These are phyloP conservation scores for Rostrohypoxylon terebratum DNA, from an alignment of 495 filamentous ascomycete genomes.

Conservation along the genomic window DNA sequence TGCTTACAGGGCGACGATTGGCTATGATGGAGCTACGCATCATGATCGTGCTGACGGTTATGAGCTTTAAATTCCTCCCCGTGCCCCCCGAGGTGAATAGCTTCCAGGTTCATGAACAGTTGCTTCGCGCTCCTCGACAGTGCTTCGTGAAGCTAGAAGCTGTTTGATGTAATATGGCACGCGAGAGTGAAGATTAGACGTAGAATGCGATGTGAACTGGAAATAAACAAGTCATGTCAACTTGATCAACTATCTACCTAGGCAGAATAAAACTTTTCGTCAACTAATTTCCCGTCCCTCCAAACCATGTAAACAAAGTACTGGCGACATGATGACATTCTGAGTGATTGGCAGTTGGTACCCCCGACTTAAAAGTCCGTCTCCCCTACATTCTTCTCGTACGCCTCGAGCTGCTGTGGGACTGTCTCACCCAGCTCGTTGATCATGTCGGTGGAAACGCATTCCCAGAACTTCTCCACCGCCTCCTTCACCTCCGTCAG, in stretches of 20 bases:
- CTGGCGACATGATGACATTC: neutral
- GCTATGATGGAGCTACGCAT: conserved; percentile 48
- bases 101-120: conserved; percentile 37
- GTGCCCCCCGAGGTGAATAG: conserved; percentile 42
- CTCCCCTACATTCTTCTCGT: neutral
- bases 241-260: neutral
- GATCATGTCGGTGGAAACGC: neutral
- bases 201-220: neutral
- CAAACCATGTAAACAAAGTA: neutral
- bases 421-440: neutral
- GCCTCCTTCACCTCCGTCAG: neutral
- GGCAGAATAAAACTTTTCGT: neutral
- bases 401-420: neutral
- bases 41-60: conserved; percentile 40
- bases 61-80: conserved; percentile 47
- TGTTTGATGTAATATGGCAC: conserved; percentile 3
- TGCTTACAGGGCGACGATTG: conserved; percentile 36
- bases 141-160: conserved; percentile 26
- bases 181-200: neutral
- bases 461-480: neutral
- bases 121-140: conserved; percentile 25
- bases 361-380: neutral
- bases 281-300: neutral
- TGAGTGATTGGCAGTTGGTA: too few relatives aligned
- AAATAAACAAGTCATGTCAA: neutral